These are phyloP conservation scores for Asterionellopsis glacialis DNA, from an alignment of 108 stramenopile genomes.

Conservation along the genomic window DNA sequence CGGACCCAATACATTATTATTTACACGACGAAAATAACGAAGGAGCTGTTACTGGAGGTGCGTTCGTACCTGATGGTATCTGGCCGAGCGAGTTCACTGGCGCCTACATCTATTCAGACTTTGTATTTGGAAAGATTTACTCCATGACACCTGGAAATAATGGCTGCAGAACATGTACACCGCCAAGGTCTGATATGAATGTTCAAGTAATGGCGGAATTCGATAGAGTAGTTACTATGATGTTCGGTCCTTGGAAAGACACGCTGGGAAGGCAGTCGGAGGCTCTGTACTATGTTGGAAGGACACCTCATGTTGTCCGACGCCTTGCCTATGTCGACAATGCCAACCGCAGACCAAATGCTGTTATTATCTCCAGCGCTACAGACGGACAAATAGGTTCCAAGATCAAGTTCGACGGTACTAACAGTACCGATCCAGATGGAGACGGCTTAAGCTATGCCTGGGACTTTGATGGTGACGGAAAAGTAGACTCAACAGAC, in stretches of 20 bases:
- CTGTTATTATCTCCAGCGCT: slow-evolving; percentile 10
- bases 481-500: neutral
- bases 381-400: slow-evolving; percentile 2
- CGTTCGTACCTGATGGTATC: slow-evolving; percentile 19
- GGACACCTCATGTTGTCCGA: slow-evolving; percentile 4
- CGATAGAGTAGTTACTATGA: slow-evolving; percentile 14
- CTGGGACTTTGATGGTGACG: slow-evolving; percentile 27
- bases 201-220: slow-evolving; percentile 2
- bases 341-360: slow-evolving; percentile 21
- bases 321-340: slow-evolving; percentile 1
- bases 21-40: slow-evolving; percentile 12
- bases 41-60: slow-evolving; percentile 13
- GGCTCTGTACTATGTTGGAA: slow-evolving; percentile 8
- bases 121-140: slow-evolving; percentile 14
- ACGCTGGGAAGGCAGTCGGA: slow-evolving; percentile 5
- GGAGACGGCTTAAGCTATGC: slow-evolving; percentile 18
- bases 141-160: neutral
- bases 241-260: slow-evolving; percentile 26
- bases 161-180: slow-evolving; percentile 10
- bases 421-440: slow-evolving; percentile 22
- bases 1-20: slow-evolving; percentile 20
- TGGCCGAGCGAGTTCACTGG: slow-evolving; percentile 19
- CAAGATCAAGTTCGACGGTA: slow-evolving; percentile 20
- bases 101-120: slow-evolving; percentile 15
- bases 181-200: neutral